Base-by-base conservation (phyloP, 2,329 filamentous ascomycete species). In the Aspergillus niger region DNA sequence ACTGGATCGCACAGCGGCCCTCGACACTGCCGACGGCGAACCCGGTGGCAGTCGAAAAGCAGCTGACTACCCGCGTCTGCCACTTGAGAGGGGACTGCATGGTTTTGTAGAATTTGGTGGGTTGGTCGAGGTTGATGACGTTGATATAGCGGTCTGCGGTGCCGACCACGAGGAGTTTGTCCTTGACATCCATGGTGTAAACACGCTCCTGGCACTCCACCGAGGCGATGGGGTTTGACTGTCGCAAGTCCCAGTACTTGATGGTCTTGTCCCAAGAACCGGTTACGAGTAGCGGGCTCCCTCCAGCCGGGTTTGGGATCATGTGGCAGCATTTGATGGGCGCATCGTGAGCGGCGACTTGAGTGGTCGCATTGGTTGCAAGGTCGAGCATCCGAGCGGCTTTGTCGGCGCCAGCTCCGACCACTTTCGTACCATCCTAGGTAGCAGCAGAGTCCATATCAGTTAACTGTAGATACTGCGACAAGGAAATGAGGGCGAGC, bases 21-120 rank as follows among this genome's bases (percentile, higher is more conserved):
- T 99, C 95, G 70, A 99, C 97, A 74, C 91, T 96, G 57, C 95
- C 95, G 54, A 99, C 91, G 1, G 95, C 95, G 72, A 96, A 99
- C 5, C 95, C 95, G 0, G 88, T 88, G 6, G 92, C 90, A 74
- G 99, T 94, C 13, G 89, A 88, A 76, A 99, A 99, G 81, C 94
- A 98, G 80, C 90, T 95, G 55, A 98, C 91, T 11, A 96, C 92
- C 60, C 94, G 85, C 1, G 95, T 99, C 83, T 99, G 95, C 92
- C 93, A 99, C 81, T 99, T 99, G 48, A 99, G 85, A 3, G 95
- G 95, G 72, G 92, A 97, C 79, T 97, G 92, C 54, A 97, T 85
- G 8, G 91, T 94, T 85, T 99, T 99, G 86, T 96, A 97, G 78
- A 97, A 92, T 70, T 91, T 92, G 56, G 86, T 86, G 3, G 95